These are phyloP conservation scores for Colletotrichum sp. DNA, from an alignment of 2,329 filamentous ascomycete species.

Conservation along the genomic window DNA sequence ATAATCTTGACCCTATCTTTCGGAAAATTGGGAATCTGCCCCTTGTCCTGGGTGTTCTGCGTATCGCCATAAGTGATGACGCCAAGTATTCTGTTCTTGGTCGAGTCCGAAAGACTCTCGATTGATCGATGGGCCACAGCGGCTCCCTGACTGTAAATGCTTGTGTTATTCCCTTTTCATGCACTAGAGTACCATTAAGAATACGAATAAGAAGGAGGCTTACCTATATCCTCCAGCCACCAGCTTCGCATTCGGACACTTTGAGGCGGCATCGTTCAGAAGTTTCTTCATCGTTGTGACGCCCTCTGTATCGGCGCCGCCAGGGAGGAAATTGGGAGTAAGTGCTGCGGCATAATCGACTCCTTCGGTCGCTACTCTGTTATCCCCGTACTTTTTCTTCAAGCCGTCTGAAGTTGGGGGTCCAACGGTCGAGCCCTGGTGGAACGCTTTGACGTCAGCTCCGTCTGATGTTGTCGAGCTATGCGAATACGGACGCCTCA, in stretches of 20 bases:
- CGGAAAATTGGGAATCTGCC: conserved; percentile 38
- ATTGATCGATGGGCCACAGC: conserved; percentile 29
- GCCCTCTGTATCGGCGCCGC: conserved; percentile 33
- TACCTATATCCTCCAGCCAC: conserved; percentile 43
- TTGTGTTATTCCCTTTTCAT: neutral
- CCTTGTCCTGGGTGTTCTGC: conserved; percentile 33
- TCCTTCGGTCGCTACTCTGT: conserved; percentile 25
- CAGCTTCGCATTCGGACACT: conserved; percentile 39
- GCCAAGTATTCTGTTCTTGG: conserved; percentile 23
- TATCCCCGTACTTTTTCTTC: conserved; percentile 21
- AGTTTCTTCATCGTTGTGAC: conserved; percentile 34
- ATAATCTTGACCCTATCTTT: conserved; percentile 39
- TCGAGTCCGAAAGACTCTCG: conserved; percentile 21
- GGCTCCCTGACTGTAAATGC: conserved; percentile 32
- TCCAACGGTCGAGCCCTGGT: conserved; percentile 21
- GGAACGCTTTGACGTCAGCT: neutral
- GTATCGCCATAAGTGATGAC: conserved; percentile 29
- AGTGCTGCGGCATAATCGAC: conserved; percentile 39
- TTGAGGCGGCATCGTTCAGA: conserved; percentile 36
- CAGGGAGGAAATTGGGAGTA: conserved; percentile 32
- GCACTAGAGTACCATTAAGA: neutral
- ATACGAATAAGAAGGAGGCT: neutral
- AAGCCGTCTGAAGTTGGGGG: conserved; percentile 20
- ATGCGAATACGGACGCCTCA: conserved; percentile 25
- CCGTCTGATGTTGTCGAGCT: neutral